A percentile compares a stretch with the other conserved stretches of the same genome.
phyloP scores from a whole-genome alignment of 1,284 basidiomycete species.

The Ustanciosporium gigantosporum region DNA sequence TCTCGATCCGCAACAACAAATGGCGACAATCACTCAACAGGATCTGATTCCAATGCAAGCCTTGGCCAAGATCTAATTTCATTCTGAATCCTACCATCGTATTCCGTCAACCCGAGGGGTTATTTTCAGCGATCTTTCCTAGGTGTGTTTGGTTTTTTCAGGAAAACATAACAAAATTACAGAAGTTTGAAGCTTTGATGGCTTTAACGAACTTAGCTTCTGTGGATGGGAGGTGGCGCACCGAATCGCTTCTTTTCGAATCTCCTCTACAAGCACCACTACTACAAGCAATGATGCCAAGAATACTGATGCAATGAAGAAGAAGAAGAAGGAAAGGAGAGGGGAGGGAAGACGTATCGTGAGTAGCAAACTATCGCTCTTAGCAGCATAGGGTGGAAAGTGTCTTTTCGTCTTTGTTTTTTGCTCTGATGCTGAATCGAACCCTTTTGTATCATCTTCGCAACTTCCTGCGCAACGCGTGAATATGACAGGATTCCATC shows the following conservation, averaged over 20 bases:
- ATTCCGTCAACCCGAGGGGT: slow-evolving; percentile 67
- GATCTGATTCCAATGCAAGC: slow-evolving; percentile 79
- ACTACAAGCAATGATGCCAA: no score
- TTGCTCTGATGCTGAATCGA: no score
- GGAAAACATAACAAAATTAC: slow-evolving; percentile 71
- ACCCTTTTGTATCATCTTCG: background rate
- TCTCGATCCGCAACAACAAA: slow-evolving; percentile 3
- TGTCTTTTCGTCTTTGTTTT: background rate
- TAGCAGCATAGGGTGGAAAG: background rate
- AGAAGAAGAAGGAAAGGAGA: background rate
- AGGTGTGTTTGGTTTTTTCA: slow-evolving; percentile 56
- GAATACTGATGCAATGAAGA: no score
- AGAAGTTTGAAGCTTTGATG: slow-evolving; percentile 90
- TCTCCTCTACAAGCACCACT: no score
- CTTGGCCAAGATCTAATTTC: slow-evolving; percentile 88
- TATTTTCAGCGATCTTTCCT: slow-evolving; percentile 20
- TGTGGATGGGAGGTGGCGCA: slow-evolving; percentile 46
- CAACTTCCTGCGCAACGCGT: background rate
- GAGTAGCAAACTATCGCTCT: slow-evolving; percentile 1
- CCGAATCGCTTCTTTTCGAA: slow-evolving; percentile 58
- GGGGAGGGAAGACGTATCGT: slow-evolving; percentile 32
- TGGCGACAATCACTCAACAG: slow-evolving; percentile 38
- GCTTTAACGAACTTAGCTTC: slow-evolving; percentile 92
- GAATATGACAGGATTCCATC: slow-evolving; percentile 18
- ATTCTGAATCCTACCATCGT: slow-evolving; percentile 85